These are phyloP conservation scores for Diaporthe sp. DNA, from an alignment of 2,329 filamentous ascomycete genomes.

Conservation along the genomic window DNA sequence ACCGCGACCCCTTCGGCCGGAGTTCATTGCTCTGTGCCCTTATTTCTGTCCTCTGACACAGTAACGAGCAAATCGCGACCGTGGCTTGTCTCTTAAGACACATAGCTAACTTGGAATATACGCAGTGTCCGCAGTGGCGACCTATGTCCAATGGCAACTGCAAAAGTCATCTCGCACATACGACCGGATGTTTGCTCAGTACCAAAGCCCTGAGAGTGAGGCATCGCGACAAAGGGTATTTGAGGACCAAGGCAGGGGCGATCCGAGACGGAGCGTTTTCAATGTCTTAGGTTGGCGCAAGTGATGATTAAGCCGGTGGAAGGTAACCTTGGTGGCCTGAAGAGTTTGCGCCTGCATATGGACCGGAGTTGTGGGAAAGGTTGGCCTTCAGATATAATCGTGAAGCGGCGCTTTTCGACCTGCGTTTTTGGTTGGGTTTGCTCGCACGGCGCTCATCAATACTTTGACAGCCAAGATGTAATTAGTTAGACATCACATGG, in stretches of 20 bases:
- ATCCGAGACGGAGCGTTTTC: constrained; percentile 31
- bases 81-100: background rate
- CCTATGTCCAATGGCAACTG: constrained; percentile 48
- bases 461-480: background rate
- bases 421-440: background rate
- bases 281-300: constrained; percentile 32
- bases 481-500: background rate
- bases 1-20: background rate
- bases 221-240: constrained; percentile 46
- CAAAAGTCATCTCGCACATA: constrained; percentile 46
- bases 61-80: too few species aligned
- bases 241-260: constrained; percentile 36
- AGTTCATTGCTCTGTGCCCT: background rate
- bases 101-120: background rate
- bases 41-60: too few species aligned
- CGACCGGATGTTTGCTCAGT: constrained; percentile 51
- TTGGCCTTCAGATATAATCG: background rate
- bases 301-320: background rate
- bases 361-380: background rate
- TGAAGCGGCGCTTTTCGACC: background rate
- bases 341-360: background rate
- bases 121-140: constrained; percentile 40
- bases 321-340: background rate
- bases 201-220: constrained; percentile 51
- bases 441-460: background rate